Evolutionary conservation across 169 alveolate genomes (phyloP).

Genomic region (Plasmodium blacklocki): DNA sequence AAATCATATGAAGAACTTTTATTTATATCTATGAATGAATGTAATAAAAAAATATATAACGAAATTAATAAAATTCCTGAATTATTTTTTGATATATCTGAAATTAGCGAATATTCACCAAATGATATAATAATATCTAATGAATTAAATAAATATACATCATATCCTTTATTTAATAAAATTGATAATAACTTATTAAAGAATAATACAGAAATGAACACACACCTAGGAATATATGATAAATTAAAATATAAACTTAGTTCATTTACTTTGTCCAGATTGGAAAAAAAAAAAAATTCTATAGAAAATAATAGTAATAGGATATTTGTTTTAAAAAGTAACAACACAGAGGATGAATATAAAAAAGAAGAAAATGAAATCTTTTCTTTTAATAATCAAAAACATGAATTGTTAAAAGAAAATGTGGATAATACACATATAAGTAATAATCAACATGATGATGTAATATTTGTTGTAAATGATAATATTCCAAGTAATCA

Average conservation of each 20-base stretch:
- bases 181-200: neutral
- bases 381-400: no score
- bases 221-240: neutral
- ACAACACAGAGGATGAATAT: no score
- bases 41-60: conserved; percentile 53
- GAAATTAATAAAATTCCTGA: conserved; percentile 50
- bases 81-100: conserved; percentile 28
- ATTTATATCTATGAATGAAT: conserved; percentile 53
- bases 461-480: no score
- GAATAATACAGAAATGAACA: neutral
- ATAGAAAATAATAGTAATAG: neutral
- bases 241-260: conserved; percentile 7
- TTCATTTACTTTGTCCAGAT: neutral
- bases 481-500: no score
- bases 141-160: conserved; percentile 4
- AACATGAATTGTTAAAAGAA: no score
- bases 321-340: no score
- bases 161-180: neutral
- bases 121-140: conserved; percentile 17
- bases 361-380: no score
- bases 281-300: neutral
- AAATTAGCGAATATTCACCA: conserved; percentile 12
- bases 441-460: no score
- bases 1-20: conserved; percentile 62
- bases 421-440: no score